Evolutionary conservation across 2,329 filamentous ascomycete species (phyloP), one percentile per base, ranked within the genome.

Genomic region (Sclerotinia sclerotiorum): DNA sequence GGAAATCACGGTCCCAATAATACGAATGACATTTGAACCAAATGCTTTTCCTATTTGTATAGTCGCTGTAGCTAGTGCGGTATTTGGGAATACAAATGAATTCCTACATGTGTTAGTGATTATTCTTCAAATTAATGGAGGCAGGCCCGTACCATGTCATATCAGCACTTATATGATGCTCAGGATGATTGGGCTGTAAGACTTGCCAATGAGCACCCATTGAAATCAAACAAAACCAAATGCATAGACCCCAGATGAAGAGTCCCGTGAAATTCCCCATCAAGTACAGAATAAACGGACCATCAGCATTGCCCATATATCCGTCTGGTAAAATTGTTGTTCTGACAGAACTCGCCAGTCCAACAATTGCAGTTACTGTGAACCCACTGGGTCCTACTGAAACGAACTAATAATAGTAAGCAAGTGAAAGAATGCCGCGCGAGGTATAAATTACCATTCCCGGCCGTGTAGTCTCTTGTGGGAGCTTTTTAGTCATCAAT

Each of bases 401-500:
- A 70, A 95, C 92, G 77, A 95, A 95, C 88, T 84, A 51, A 24
- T 13, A 8, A 21, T 24, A 35, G 56, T 60, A 11, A 51, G 15
- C 7, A 2, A 19, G 1, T 42, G 42, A 7, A 39, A 19, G 1
- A 51, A 32, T 39, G 8, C n/a, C 27, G 1, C 19, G 5, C 8
- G 24, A 29, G 3, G 17, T 11, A 13, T 48, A 46, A 29, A 79
- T 70, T 73, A 84, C 82, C 69, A 96, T 93, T 74, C 90, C 92
- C 0, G 92, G 92, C 15, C 92, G 86, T 27, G 92, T 84, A 54
- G 85, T 88, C 75, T 94, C 92, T 67, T 86, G 84, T 0, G 92
- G 92, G 0, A 96, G 82, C 74, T 95, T 95, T 75, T 94, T 90
- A 0, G 92, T 94, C 92, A 95, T 95, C 39, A 96, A 84, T 42